Base-by-base conservation (phyloP, 257 asterid genomes). In the Fraxinus anomala region DNA sequence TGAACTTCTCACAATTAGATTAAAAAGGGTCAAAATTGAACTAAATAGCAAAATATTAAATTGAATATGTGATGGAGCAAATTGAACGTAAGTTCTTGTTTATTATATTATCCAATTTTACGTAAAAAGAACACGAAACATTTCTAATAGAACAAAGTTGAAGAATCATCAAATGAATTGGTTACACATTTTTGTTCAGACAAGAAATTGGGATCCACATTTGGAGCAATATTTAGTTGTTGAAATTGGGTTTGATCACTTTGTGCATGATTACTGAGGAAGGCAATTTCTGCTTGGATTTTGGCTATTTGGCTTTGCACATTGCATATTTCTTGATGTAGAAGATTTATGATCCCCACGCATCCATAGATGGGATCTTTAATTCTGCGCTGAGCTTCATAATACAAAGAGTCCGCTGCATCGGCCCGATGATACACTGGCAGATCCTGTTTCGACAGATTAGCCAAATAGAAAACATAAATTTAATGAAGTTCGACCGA, bases 331-430 rank as follows among this genome's bases (percentile, higher is more conserved):
- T 93, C 88, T 42, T 90, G 88, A 17, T 81, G 74, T 56, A 93
- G 77, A 5, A 65, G 10, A 21, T 84, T 82, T 9, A 92, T 83
- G 31, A 81, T 72, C 12, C 94, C 96, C 0, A 85, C 97, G 34
- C 94, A 84, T 0, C 96, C 96, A 7, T 91, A 87, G 8, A 89
- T 88, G 0, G 93, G 96, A 72, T 91, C 93, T 30, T 82, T 81
- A 33, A 87, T 76, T 59, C 97, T 80, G 74, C 91, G 89, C 7
- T 81, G 70, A 0, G 96, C 97, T 77, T 92, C 94, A 0, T 86
- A 87, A 79, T 78, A 83, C 87, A 93, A 65, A 0, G 93, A 76
- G 6, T 93, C 91, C 0, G 91, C 93, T 11, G 92, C 89, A 40
- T 87, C 82, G 0, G 81, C 91, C 4, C 94, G 81, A 26, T 73